A percentile compares a stretch with the other conserved stretches of the same genome.
phyloP scores from a whole-genome alignment of 2,329 filamentous ascomycete species.

The Trichoderma atroviride region DNA sequence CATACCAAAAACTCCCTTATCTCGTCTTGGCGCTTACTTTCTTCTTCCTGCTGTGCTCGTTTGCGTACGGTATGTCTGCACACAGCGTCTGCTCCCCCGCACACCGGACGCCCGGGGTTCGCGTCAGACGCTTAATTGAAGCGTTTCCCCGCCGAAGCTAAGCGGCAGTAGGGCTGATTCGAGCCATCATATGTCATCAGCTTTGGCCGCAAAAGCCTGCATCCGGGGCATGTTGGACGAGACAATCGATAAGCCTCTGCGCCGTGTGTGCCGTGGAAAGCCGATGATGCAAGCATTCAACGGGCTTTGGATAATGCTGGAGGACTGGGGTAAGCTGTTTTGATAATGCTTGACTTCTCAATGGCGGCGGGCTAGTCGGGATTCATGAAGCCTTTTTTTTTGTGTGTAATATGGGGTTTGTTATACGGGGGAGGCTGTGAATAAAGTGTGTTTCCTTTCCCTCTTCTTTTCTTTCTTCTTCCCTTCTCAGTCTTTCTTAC shows the following conservation, averaged over 20 bases:
- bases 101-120: slow-evolving; percentile 5
- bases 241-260: slow-evolving; percentile 10
- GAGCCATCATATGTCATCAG: slow-evolving; percentile 21
- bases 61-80: not conserved
- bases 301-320: not conserved
- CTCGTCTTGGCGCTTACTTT: not conserved
- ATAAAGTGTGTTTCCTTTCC: not conserved
- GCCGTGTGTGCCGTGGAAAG: slow-evolving; percentile 28
- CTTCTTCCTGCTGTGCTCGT: not conserved
- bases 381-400: not conserved
- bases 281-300: slow-evolving; percentile 16
- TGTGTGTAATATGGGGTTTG: not conserved
- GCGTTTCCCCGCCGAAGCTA: slow-evolving; percentile 23
- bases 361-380: not conserved
- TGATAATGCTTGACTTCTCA: not conserved
- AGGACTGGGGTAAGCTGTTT: not conserved
- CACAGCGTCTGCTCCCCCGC: not conserved
- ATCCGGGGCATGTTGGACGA: not conserved
- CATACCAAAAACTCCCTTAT: not conserved
- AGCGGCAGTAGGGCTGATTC: slow-evolving; percentile 22
- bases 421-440: not conserved
- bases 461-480: not conserved
- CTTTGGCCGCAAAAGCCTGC: not conserved
- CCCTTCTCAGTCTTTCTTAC: slow-evolving; percentile 5
- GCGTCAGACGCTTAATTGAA: slow-evolving; percentile 2